Evolutionary conservation across 768 basidiomycete species (phyloP), one percentile per base, ranked within the genome.

Genomic region (Pulveroboletus frians): DNA sequence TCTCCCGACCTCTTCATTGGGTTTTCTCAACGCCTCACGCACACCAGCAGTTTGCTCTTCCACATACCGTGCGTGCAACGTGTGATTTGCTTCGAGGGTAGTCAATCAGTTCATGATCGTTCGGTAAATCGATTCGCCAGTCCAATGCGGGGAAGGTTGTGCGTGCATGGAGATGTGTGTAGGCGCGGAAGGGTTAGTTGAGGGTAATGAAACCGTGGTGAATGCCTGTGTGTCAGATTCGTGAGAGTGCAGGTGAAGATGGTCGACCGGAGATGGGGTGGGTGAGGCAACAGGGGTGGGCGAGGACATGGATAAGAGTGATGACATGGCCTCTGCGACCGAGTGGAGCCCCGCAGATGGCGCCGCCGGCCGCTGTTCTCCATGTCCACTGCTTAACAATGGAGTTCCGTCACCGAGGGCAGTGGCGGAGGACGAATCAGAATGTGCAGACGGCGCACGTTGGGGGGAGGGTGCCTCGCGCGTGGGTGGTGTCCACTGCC

Each of bases 91-190:
- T 66, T 98, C 94, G 11, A 98, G 76, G 6, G 81, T 79, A 2
- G 81, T 79, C 10, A 99, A 76, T 6, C 92, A 84, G 58, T 96
- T 95, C 83, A 94, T 94, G 57, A 98, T 99, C 11, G 86, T 91
- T 8, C 92, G 85, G 60, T 96, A 98, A 55, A 99, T 92, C 2
- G 92, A 94, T 65, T 99, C 96, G 20, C 89, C 90, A 11, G 57
- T 42, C 48, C 64, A 55, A 7, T 64, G 62, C 8, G 31, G 18
- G 3, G 49, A 23, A 37, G 54, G 23, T 2, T 38, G 42, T 9
- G 40, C n/a, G 13, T 57, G 56, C 3, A 42, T n/a, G 5, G 45
- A 30, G 6, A 46, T 39, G 35, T 52, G 52, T 31, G 54, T 29
- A n/a, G 43, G 39, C 4, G 26, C 9, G 6, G 48, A 43, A 14